Evolutionary conservation across 2,329 filamentous ascomycete genomes (phyloP).

Genomic region (Phialophora macrospora): DNA sequence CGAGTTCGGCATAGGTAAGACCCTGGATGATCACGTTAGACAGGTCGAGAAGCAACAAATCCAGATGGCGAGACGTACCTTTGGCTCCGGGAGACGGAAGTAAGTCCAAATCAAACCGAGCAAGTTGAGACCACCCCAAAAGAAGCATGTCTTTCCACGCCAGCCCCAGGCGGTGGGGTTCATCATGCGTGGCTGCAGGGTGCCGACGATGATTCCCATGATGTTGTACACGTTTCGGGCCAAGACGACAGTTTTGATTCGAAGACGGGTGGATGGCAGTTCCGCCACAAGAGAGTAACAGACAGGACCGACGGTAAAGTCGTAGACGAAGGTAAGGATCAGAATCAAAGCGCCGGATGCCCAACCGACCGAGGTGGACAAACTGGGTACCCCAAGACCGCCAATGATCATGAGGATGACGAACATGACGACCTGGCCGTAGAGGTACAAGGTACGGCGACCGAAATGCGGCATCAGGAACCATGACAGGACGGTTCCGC

Average conservation of each 20-base stretch:
- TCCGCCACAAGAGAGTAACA: constrained; percentile 61
- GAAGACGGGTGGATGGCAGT: constrained; percentile 59
- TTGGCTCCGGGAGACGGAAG: constrained; percentile 52
- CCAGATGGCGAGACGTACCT: constrained; percentile 26
- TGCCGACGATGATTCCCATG: constrained; percentile 42
- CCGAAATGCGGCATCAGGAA: constrained; percentile 45
- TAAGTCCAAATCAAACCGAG: constrained; percentile 50
- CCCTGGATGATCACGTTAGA: constrained; percentile 42
- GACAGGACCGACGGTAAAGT: constrained; percentile 60
- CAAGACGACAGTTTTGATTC: constrained; percentile 61
- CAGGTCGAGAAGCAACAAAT: neutral
- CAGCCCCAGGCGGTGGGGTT: constrained; percentile 46
- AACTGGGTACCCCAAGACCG: constrained; percentile 39
- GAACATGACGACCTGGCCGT: constrained; percentile 63
- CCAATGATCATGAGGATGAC: constrained; percentile 44
- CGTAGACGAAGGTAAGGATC: constrained; percentile 61
- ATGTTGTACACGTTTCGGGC: constrained; percentile 59
- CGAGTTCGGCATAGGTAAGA: constrained; percentile 50
- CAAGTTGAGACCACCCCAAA: constrained; percentile 48
- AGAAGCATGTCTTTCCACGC: constrained; percentile 47
- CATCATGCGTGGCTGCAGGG: constrained; percentile 47
- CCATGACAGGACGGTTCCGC: constrained; percentile 60
- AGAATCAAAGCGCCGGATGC: constrained; percentile 57
- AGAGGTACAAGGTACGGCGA: constrained; percentile 41
- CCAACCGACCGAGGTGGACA: constrained; percentile 41